These are phyloP conservation scores for Solanum ossicruentum DNA, from an alignment of 257 asterid species.

Conservation along the genomic window DNA sequence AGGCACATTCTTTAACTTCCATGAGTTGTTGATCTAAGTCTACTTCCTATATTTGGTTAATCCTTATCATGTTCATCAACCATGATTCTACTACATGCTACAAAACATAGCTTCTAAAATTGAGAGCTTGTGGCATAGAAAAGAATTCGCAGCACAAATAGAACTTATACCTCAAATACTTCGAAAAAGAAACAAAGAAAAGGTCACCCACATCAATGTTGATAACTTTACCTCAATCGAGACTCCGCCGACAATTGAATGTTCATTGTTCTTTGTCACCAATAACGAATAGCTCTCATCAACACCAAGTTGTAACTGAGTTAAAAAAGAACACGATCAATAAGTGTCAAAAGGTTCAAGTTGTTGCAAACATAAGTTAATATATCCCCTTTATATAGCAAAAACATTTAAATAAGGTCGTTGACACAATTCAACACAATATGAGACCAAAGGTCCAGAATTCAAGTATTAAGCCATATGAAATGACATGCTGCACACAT, in stretches of 20 bases:
- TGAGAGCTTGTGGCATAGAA: not conserved
- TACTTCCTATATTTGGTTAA: not conserved
- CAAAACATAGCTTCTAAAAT: not conserved
- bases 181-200: not conserved
- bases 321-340: not conserved
- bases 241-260: slow-evolving; percentile 47
- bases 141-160: not conserved
- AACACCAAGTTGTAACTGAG: slow-evolving; percentile 73
- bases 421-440: not conserved
- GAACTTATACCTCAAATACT: not conserved
- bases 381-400: not conserved
- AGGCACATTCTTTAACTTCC: not conserved
- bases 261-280: slow-evolving; percentile 40
- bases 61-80: not conserved
- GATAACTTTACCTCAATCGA: slow-evolving; percentile 55
- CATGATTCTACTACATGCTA: not conserved
- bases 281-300: slow-evolving; percentile 83
- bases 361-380: not conserved
- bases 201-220: not conserved
- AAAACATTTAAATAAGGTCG: not conserved
- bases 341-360: not conserved
- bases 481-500: not conserved
- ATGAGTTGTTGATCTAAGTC: not conserved
- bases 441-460: not conserved
- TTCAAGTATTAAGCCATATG: not conserved